Conservation (phyloP, 345 rosid species). For the Ceriops zippeliana region DNA sequence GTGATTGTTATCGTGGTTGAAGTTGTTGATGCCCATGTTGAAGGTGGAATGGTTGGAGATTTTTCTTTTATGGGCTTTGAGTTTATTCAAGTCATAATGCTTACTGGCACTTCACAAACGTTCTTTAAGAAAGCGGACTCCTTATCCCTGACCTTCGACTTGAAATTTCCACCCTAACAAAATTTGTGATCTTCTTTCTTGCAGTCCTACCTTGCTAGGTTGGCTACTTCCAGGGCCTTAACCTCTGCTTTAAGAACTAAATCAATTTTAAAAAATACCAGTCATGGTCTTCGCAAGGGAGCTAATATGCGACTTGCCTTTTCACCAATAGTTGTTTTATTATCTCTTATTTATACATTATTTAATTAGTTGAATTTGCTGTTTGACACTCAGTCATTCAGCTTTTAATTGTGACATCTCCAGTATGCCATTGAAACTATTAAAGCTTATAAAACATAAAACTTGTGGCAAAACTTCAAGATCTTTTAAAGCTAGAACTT, state of each 20-base stretch:
- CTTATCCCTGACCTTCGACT: not conserved
- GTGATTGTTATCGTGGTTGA: slow-evolving; percentile 58
- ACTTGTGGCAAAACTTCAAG: too few species aligned
- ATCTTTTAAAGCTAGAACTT: too few species aligned
- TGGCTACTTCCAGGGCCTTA: slow-evolving; percentile 83
- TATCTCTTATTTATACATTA: too few species aligned
- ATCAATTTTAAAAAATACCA: slow-evolving; percentile 68
- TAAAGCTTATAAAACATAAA: too few species aligned
- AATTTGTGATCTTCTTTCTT: not conserved
- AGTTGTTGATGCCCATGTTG: slow-evolving; percentile 73
- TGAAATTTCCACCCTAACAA: not conserved
- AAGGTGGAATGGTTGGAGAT: slow-evolving; percentile 93
- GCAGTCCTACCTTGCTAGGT: slow-evolving; percentile 82
- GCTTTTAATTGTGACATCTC: not conserved
- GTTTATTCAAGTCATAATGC: slow-evolving; percentile 57
- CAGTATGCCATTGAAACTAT: too few species aligned
- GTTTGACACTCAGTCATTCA: not conserved
- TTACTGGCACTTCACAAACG: not conserved
- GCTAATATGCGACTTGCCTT: slow-evolving; percentile 46
- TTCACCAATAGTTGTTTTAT: not conserved
- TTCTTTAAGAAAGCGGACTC: not conserved
- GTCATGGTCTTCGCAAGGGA: slow-evolving; percentile 71
- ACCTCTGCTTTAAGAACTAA: slow-evolving; percentile 77
- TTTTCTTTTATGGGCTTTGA: slow-evolving; percentile 85
- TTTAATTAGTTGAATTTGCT: not conserved